Evolutionary conservation across 163 green algal genomes (phyloP).

Genomic region (Scenedesmus sp.): DNA sequence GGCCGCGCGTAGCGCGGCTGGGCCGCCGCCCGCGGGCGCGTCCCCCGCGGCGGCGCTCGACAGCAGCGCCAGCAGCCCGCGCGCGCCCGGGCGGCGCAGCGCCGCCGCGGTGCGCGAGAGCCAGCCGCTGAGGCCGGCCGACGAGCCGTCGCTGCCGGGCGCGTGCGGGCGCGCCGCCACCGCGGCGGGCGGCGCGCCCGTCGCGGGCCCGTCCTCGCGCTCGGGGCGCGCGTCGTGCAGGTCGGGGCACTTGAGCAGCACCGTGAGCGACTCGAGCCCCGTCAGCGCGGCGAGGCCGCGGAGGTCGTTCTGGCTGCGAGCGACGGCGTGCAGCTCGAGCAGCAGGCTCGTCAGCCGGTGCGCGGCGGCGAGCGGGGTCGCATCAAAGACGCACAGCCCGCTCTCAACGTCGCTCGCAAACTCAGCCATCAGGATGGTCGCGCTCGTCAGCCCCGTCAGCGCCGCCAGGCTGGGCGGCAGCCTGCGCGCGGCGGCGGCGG

Average conservation of each 20-base stretch:
- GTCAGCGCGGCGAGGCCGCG: slow-evolving; percentile 24
- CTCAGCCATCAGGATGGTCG: slow-evolving; percentile 25
- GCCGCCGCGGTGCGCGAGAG: neutral
- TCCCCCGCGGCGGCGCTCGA: neutral
- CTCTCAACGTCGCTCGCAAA: slow-evolving; percentile 20
- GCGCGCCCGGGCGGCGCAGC: neutral
- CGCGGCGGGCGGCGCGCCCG: neutral
- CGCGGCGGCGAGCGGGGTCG: neutral
- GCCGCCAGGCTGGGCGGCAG: slow-evolving; percentile 1
- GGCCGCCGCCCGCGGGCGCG: neutral
- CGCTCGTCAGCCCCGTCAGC: slow-evolving; percentile 12
- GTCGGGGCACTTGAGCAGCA: slow-evolving; percentile 39
- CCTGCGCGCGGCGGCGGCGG: neutral
- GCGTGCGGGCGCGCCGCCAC: too few relatives aligned
- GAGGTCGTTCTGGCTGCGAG: slow-evolving; percentile 28
- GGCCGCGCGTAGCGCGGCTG: neutral
- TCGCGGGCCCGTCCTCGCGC: neutral
- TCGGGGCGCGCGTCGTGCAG: slow-evolving; percentile 30
- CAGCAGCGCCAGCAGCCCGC: neutral
- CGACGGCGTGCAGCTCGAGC: slow-evolving; percentile 26
- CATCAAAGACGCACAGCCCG: slow-evolving; percentile 34
- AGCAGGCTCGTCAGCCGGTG: slow-evolving; percentile 16
- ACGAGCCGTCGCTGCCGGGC: neutral
- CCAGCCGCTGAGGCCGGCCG: neutral
- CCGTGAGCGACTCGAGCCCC: slow-evolving; percentile 9